Percentiles rank a stretch among this genome's conserved stretches.
Evolutionary conservation across 108 stramenopile species (phyloP).

Genomic region (Asterionellopsis glacialis): DNA sequence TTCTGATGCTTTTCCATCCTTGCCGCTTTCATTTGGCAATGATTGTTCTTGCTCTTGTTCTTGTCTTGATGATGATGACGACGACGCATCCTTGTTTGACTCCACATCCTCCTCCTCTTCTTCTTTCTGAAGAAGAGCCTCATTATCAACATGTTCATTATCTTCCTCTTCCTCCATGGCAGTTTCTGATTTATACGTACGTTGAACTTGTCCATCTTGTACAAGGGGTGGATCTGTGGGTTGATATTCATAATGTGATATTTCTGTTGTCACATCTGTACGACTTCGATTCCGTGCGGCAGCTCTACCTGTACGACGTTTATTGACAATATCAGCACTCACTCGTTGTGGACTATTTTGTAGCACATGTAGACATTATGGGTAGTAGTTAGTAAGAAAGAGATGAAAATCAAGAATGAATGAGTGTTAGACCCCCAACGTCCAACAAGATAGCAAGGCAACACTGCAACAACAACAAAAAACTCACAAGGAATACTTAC

Average conservation of each 20-base stretch:
- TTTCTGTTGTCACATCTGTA: no score
- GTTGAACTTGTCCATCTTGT: background rate
- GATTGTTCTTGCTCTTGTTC: constrained; percentile 3
- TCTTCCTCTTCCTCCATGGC: background rate
- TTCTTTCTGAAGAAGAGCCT: background rate
- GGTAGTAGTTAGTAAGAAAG: no score
- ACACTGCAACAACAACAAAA: background rate
- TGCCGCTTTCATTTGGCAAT: no score
- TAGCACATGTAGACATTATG: no score
- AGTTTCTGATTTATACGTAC: background rate
- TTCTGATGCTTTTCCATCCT: background rate
- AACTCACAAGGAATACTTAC: no score
- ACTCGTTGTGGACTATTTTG: no score
- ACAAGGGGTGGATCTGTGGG: background rate
- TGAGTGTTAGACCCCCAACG: no score
- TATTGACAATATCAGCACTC: no score
- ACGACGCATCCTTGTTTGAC: background rate
- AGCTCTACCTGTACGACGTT: no score
- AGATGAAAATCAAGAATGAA: no score
- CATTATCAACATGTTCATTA: background rate
- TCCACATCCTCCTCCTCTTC: background rate
- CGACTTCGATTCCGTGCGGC: no score
- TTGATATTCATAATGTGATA: background rate
- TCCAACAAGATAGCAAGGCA: no score
- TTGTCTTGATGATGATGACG: background rate